Percentiles rank a stretch among this genome's conserved stretches.
Conservation (phyloP, 2,329 filamentous ascomycete genomes). For the Epichloe hybrida region DNA sequence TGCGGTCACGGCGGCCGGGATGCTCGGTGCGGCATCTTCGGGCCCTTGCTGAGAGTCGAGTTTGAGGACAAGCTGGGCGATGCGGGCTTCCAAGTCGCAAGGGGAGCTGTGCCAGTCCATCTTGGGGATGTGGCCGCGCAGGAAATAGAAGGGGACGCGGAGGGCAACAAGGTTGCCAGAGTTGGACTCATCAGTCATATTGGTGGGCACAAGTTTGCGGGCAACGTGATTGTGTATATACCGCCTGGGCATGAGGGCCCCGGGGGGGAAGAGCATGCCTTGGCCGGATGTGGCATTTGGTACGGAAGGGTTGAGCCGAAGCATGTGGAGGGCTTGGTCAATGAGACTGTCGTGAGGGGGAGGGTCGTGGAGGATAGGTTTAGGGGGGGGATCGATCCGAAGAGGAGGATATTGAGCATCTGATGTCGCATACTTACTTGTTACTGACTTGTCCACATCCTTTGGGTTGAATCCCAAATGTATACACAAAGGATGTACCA, state of each 20-base stretch:
- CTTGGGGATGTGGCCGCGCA: conserved; percentile 1
- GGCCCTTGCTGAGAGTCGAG: conserved; percentile 55
- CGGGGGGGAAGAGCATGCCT: conserved; percentile 34
- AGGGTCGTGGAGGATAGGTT: conserved; percentile 59
- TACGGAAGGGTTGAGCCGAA: conserved; percentile 65
- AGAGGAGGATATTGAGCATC: conserved; percentile 38
- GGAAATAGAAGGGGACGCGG: conserved; percentile 10
- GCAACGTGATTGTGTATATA: conserved; percentile 71
- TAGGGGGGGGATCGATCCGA: conserved; percentile 48
- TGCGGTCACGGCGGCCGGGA: conserved; percentile 82
- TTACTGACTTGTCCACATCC: too few relatives aligned
- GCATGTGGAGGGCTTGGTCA: conserved; percentile 63
- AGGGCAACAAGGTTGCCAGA: conserved; percentile 30
- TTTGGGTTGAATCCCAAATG: not conserved
- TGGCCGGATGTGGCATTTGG: conserved; percentile 66
- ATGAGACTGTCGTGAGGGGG: conserved; percentile 51
- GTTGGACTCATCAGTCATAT: conserved; percentile 67
- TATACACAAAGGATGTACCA: not conserved
- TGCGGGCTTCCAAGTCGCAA: conserved; percentile 35
- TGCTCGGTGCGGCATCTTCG: conserved; percentile 66
- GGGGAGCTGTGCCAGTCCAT: conserved; percentile 26
- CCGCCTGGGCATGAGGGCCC: conserved; percentile 37
- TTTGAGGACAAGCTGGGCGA: conserved; percentile 49
- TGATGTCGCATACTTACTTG: conserved; percentile 9
- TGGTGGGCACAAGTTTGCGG: conserved; percentile 74